Percentiles rank a stretch among this genome's conserved stretches.
phyloP scores from a whole-genome alignment of 1,139 yeast species.

The Diutina mesorugosa region DNA sequence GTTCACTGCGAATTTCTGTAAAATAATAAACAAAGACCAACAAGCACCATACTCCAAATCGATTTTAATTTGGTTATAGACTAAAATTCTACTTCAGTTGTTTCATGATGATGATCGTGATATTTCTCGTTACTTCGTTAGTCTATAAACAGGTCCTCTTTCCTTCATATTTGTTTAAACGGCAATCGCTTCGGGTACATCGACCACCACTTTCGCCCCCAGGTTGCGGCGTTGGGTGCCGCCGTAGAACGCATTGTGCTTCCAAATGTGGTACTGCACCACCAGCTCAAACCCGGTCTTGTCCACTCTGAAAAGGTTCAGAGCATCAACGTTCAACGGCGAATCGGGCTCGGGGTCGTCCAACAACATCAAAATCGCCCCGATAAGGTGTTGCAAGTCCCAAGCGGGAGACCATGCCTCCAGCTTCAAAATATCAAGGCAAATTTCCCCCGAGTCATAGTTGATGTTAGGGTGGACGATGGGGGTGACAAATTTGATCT shows the following conservation, averaged over 20 bases:
- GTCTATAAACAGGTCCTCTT: neutral
- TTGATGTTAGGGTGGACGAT: conserved; percentile 73
- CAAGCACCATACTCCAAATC: too few species aligned
- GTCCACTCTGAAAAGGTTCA: conserved; percentile 54
- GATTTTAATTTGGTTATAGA: too few species aligned
- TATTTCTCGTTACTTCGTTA: neutral
- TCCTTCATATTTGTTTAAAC: neutral
- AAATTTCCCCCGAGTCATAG: conserved; percentile 61
- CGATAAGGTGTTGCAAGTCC: conserved; percentile 58
- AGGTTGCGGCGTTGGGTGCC: conserved; percentile 2
- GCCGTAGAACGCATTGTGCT: conserved; percentile 13
- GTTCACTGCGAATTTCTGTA: too few species aligned
- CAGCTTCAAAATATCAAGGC: conserved; percentile 61
- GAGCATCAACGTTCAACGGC: conserved; percentile 77
- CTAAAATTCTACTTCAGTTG: too few species aligned
- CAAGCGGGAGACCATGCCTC: conserved; percentile 84
- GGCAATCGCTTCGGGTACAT: neutral
- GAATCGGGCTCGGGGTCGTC: conserved; percentile 77
- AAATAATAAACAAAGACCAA: too few species aligned
- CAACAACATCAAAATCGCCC: conserved; percentile 58
- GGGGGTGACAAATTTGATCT: conserved; percentile 35
- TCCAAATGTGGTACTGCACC: conserved; percentile 48
- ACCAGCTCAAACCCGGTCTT: conserved; percentile 45
- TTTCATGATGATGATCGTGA: neutral
- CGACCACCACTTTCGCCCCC: neutral